These are phyloP conservation scores for Tephrocybe rancida DNA, from an alignment of 768 basidiomycete genomes.

Conservation along the genomic window DNA sequence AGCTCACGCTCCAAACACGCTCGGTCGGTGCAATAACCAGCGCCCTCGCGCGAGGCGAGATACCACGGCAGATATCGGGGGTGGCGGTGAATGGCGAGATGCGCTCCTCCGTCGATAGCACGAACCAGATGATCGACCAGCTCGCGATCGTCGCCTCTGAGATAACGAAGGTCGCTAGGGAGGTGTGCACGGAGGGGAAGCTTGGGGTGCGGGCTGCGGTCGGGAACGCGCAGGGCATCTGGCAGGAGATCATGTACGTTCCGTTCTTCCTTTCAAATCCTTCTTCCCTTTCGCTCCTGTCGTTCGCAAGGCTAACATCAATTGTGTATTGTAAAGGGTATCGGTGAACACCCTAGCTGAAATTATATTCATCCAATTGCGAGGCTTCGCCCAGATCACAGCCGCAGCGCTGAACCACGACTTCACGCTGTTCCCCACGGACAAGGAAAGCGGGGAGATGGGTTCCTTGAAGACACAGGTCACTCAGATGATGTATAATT, in stretches of 20 bases:
- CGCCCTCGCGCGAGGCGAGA: slow-evolving; percentile 91
- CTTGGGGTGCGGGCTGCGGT: slow-evolving; percentile 97
- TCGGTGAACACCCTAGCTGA: slow-evolving; percentile 99
- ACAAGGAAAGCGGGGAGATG: slow-evolving; percentile 98
- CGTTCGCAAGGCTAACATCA: too few species aligned
- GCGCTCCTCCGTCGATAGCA: slow-evolving; percentile 91
- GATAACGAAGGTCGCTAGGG: slow-evolving; percentile 93
- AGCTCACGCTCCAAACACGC: slow-evolving; percentile 92
- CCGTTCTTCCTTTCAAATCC: slow-evolving; percentile 24
- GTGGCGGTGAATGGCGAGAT: slow-evolving; percentile 96
- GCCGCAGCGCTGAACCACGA: slow-evolving; percentile 99
- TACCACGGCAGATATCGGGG: slow-evolving; percentile 91
- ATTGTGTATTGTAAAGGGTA: slow-evolving; percentile 47
- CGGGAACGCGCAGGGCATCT: slow-evolving; percentile 95
- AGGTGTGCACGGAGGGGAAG: slow-evolving; percentile 99
- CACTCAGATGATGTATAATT: slow-evolving; percentile 98
- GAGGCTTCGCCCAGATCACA: slow-evolving; percentile 98
- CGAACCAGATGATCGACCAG: slow-evolving; percentile 82
- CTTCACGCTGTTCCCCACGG: slow-evolving; percentile 98
- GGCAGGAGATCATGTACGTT: slow-evolving; percentile 98
- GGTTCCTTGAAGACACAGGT: slow-evolving; percentile 99
- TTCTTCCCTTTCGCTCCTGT: too few species aligned
- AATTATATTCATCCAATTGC: slow-evolving; percentile 96
- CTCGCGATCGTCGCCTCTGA: slow-evolving; percentile 58
- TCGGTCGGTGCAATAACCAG: slow-evolving; percentile 93